A percentile compares a stretch with the other conserved stretches of the same genome.
Evolutionary conservation across 768 basidiomycete species (phyloP).

Genomic region (Trichaptum fuscoviolaceum): DNA sequence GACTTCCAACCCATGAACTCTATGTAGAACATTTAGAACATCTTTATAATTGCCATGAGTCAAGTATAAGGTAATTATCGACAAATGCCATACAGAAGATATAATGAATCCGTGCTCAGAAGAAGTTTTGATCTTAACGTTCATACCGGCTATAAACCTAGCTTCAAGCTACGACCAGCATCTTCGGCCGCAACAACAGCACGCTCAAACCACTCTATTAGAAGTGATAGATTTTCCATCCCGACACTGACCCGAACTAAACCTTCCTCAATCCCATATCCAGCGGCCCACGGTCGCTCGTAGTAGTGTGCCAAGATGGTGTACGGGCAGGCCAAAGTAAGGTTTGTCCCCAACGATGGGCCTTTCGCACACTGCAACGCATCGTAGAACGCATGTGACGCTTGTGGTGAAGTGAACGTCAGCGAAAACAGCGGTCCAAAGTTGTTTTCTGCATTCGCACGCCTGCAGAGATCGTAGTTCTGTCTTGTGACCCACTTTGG

Average conservation of each 20-base stretch:
- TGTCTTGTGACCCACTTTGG: constrained; percentile 39
- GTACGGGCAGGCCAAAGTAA: constrained; percentile 49
- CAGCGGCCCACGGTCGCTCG: constrained; percentile 45
- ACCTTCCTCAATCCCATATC: constrained; percentile 39
- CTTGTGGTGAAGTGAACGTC: constrained; percentile 36
- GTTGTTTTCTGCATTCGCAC: constrained; percentile 25
- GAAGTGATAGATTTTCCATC: constrained; percentile 33
- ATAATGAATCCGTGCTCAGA: not conserved
- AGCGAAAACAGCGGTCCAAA: constrained; percentile 40
- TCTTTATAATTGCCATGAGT: too few species aligned
- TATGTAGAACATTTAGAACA: too few species aligned
- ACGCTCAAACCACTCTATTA: constrained; percentile 33
- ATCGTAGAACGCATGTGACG: constrained; percentile 39
- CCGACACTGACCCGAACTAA: constrained; percentile 46
- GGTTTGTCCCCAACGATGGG: constrained; percentile 44
- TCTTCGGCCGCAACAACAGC: constrained; percentile 37
- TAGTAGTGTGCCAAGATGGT: constrained; percentile 43
- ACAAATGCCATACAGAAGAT: too few species aligned
- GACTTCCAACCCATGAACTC: too few species aligned
- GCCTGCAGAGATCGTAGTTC: constrained; percentile 27
- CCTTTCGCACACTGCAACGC: constrained; percentile 44
- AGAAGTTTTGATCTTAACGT: not conserved
- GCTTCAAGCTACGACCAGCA: not conserved
- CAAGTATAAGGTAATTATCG: too few species aligned
- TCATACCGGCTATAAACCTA: not conserved